Evolutionary conservation across 1,284 basidiomycete species (phyloP), one percentile per base, ranked within the genome.

Genomic region (Coniophora puteana): DNA sequence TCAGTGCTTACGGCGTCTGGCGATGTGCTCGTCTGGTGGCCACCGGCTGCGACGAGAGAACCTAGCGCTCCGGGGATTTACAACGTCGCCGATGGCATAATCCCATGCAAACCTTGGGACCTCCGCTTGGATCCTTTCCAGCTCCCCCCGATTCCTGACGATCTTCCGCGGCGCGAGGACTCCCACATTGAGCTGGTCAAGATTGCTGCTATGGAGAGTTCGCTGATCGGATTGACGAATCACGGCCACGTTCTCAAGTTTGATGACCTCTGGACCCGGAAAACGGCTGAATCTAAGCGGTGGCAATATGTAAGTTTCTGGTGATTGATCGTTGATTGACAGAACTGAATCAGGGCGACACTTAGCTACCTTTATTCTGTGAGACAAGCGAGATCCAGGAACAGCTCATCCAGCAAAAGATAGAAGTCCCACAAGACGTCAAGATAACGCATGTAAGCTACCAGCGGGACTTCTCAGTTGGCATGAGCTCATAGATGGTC

Each of bases 21-120:
- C 2, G 72, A 79, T 26, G 78, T 90, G 24, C 74, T 83, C 49
- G 76, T 86, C 7, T 92, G 83, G 78, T 91, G 80, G 78, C 89
- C 89, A 1, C 74, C 75, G 49, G 57, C 58, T 4, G 73, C 71
- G 14, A 67, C 79, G 62, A 54, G 51, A 14, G 47, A 62, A 7
- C 48, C 49, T 5, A 59, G 78, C 24, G 54, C 62, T 23, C 57
- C 57, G 20, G 70, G 69, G 40, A 71, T 68, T 4, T 51, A 53
- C 28, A 58, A 60, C 8, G 57, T 57, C 1, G 46, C 59, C 20
- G 61, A 68, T 5, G 61, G 67, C 21, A 55, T 65, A 20, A 78
- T 89, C 44, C 72, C 72, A 5, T 89, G 85, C 54, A 64, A 66
- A 33, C 58, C 74, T 22, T 87, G 80, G 80, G 70, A 72, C 17